Conservation (phyloP, 2,329 filamentous ascomycete species). For the Fusarium nygamai region DNA sequence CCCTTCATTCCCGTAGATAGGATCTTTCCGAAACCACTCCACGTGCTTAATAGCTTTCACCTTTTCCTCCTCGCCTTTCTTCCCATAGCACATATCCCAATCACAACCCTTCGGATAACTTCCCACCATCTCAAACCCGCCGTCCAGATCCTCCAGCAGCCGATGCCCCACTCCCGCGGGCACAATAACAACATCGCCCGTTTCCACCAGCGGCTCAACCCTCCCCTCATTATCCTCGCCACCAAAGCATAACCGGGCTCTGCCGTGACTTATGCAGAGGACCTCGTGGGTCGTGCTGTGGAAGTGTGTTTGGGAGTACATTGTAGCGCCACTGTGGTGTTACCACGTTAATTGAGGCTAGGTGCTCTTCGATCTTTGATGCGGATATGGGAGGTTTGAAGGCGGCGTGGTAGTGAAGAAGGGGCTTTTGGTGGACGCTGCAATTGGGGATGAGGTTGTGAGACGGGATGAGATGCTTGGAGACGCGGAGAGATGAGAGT, state of each 20-base stretch:
- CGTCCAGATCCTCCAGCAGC: slow-evolving; percentile 64
- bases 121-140: slow-evolving; percentile 73
- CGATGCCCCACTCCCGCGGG: slow-evolving; percentile 74
- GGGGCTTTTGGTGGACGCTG: slow-evolving; percentile 68
- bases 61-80: slow-evolving; percentile 52
- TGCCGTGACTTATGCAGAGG: slow-evolving; percentile 67
- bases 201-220: slow-evolving; percentile 64
- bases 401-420: slow-evolving; percentile 72
- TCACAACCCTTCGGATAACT: slow-evolving; percentile 66
- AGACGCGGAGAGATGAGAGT: slow-evolving; percentile 63
- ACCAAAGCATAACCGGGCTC: slow-evolving; percentile 72
- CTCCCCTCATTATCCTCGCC: slow-evolving; percentile 67
- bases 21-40: slow-evolving; percentile 30
- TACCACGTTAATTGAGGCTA: slow-evolving; percentile 63
- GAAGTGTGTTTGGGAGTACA: slow-evolving; percentile 74
- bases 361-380: slow-evolving; percentile 64
- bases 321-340: slow-evolving; percentile 74
- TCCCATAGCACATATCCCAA: slow-evolving; percentile 80
- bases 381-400: slow-evolving; percentile 58
- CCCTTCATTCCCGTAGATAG: slow-evolving; percentile 28
- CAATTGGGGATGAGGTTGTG: slow-evolving; percentile 71
- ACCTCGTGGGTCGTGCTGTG: slow-evolving; percentile 75
- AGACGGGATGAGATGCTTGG: slow-evolving; percentile 66
- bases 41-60: slow-evolving; percentile 13
- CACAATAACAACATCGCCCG: slow-evolving; percentile 72